phyloP scores from a whole-genome alignment of 2,329 filamentous ascomycete genomes.

The Botrytis paeoniae region DNA sequence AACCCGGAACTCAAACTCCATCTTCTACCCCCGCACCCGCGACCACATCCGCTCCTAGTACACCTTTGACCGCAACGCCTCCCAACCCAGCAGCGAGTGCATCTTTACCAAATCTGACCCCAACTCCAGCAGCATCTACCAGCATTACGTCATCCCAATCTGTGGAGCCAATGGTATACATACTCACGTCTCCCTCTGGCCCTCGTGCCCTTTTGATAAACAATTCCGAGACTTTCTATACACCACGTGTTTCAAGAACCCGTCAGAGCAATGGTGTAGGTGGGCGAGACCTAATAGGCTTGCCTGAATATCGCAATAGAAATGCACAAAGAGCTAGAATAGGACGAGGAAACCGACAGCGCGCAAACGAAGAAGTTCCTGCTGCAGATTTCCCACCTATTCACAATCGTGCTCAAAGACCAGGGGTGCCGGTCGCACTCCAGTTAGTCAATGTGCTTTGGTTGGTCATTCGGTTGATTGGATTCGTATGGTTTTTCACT shows the following conservation, averaged over 20 bases:
- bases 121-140: constrained; percentile 20
- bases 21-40: constrained; percentile 11
- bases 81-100: constrained; percentile 12
- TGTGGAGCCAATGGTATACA: constrained; percentile 52
- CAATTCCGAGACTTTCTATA: constrained; percentile 52
- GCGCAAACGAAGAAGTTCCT: constrained; percentile 21
- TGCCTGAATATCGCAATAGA: constrained; percentile 34
- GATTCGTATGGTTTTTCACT: constrained; percentile 66
- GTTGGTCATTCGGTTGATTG: constrained; percentile 55
- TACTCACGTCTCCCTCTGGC: constrained; percentile 58
- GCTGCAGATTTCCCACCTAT: constrained; percentile 19
- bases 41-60: constrained; percentile 6
- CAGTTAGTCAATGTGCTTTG: constrained; percentile 46
- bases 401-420: constrained; percentile 23
- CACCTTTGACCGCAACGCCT: background rate
- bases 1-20: constrained; percentile 18
- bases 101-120: constrained; percentile 9
- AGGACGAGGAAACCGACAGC: constrained; percentile 23
- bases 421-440: constrained; percentile 10
- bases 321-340: constrained; percentile 24
- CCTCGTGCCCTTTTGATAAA: constrained; percentile 57
- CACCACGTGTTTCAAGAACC: constrained; percentile 40
- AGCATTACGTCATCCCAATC: constrained; percentile 25
- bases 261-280: constrained; percentile 9
- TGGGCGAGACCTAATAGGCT: constrained; percentile 19